Evolutionary conservation across 2,329 filamentous ascomycete species (phyloP), one percentile per base, ranked within the genome.

Genomic region (Dothideomycetes sp.): DNA sequence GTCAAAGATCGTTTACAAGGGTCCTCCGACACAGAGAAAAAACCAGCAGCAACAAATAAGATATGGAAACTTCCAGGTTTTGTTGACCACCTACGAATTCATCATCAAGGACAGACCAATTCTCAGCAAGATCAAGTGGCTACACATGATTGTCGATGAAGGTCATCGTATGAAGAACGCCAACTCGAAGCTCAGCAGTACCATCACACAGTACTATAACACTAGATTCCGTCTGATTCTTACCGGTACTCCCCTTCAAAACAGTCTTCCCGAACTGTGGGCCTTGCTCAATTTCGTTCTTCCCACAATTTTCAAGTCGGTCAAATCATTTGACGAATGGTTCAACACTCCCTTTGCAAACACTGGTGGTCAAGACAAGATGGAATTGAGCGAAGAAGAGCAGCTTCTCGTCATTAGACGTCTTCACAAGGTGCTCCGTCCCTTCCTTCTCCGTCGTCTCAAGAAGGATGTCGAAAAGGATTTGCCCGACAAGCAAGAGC

Each of bases 381-480:
- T 98, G 84, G 89, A 96, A 58, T 72, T 98, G 48, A 94, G 84
- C 10, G 91, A 98, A 91, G 91, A 98, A 91, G 91, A 98, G 65
- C 87, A 94, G 61, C 78, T 98, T 63, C 82, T 98, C 43, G 87
- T 98, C 55, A 98, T 98, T 73, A 84, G 88, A 59, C 89, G 91
- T 71, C 73, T 98, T 46, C 91, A 98, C 68, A 98, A 96, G 74
- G 91, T 98, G 56, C 70, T 98, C 54, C 80, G 91, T 46, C 91
- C 91, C 2, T 98, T 98, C 84, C 68, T 98, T 62, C 81, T 98
- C 42, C 85, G 91, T 68, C 91, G 91, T 78, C 71, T 98, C 56
- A 98, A 98, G 78, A 96, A 94, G 68, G 91, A 98, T 68, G 91
- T 98, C 60, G 91, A 98, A 64, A 95, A 96, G 66, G 91, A 98